phyloP scores from a whole-genome alignment of 2,329 filamentous ascomycete genomes.

The Colletotrichum echinochloae region DNA sequence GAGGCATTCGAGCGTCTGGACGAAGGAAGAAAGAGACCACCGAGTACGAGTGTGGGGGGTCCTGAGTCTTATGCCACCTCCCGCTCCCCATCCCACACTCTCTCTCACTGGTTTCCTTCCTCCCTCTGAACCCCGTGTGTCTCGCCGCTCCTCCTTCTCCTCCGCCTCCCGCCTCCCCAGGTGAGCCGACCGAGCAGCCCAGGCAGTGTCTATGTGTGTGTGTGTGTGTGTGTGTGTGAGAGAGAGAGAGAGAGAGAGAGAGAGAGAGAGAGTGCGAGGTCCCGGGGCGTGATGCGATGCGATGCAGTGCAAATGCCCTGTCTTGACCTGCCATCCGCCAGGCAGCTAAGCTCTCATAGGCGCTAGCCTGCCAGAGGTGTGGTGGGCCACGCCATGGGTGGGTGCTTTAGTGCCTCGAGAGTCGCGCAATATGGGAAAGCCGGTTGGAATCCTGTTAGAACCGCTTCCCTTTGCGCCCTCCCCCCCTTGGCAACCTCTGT shows the following conservation, averaged over 20 bases:
- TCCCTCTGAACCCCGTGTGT: not conserved
- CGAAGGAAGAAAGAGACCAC: conserved; percentile 14
- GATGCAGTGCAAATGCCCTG: conserved; percentile 24
- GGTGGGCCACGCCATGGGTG: conserved; percentile 32
- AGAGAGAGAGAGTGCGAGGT: too few relatives aligned
- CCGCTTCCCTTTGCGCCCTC: conserved; percentile 7
- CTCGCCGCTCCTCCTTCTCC: not conserved
- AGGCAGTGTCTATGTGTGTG: conserved; percentile 8
- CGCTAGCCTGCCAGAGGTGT: conserved; percentile 23
- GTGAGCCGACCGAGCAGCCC: conserved; percentile 9
- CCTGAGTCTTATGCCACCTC: conserved; percentile 32
- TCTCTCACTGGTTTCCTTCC: not conserved
- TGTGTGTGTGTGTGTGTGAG: too few relatives aligned
- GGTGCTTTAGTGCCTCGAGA: conserved; percentile 8
- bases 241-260: too few relatives aligned
- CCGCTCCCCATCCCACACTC: conserved; percentile 16
- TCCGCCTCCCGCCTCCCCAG: conserved; percentile 14
- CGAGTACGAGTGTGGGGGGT: conserved; percentile 34
- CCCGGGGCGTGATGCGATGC: conserved; percentile 25
- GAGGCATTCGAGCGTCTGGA: conserved; percentile 22
- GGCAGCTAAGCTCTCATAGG: conserved; percentile 24
- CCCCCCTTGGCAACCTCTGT: not conserved
- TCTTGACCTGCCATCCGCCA: conserved; percentile 16
- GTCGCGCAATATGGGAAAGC: conserved; percentile 25
- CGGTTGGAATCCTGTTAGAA: conserved; percentile 24